Evolutionary conservation across 306 rosid species (phyloP).

Genomic region (Rosa rugosa): DNA sequence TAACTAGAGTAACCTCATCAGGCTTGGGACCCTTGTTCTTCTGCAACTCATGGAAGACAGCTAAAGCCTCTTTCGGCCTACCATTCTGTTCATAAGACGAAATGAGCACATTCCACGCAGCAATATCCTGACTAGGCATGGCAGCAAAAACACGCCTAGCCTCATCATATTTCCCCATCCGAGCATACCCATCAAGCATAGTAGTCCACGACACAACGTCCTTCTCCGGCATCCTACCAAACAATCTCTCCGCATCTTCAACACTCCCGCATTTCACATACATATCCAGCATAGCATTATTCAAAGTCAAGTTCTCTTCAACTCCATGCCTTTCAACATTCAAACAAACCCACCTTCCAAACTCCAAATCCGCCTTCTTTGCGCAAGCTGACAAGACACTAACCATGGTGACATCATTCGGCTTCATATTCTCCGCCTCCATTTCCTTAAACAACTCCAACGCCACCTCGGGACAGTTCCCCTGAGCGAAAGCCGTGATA

Average conservation of each 20-base stretch:
- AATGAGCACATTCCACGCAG: constrained; percentile 64
- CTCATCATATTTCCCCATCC: constrained; percentile 43
- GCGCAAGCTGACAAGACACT: constrained; percentile 56
- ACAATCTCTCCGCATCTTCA: constrained; percentile 46
- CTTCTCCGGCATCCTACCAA: constrained; percentile 56
- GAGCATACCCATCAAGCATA: constrained; percentile 64
- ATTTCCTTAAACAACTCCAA: constrained; percentile 48
- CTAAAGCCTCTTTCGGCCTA: constrained; percentile 63
- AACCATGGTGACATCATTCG: constrained; percentile 60
- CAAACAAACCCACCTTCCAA: constrained; percentile 64
- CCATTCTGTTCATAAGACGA: constrained; percentile 62
- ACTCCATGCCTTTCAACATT: constrained; percentile 42
- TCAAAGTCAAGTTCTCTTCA: constrained; percentile 46
- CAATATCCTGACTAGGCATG: constrained; percentile 51
- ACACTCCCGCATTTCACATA: constrained; percentile 54
- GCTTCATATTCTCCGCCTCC: constrained; percentile 47
- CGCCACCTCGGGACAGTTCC: constrained; percentile 46
- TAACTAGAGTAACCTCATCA: constrained; percentile 56
- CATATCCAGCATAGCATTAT: constrained; percentile 70
- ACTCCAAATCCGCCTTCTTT: constrained; percentile 55
- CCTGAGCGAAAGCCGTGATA: constrained; percentile 44
- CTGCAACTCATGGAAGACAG: constrained; percentile 51
- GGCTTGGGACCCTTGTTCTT: constrained; percentile 44
- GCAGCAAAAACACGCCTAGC: constrained; percentile 41
- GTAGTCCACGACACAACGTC: constrained; percentile 72